phyloP scores from a whole-genome alignment of 1,284 basidiomycete species.

The Tylopilus sp. region DNA sequence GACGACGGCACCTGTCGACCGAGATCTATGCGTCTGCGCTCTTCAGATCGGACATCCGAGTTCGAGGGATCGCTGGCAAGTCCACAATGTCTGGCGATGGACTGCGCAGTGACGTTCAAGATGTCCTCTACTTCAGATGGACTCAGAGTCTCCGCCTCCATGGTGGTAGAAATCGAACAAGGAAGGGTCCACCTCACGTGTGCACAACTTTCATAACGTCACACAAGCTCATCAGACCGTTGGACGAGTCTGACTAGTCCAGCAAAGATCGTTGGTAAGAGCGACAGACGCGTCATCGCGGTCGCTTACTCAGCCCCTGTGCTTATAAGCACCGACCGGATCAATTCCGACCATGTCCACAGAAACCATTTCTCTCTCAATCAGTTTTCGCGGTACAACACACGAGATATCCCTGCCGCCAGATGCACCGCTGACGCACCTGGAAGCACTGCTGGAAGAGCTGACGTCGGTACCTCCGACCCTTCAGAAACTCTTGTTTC shows the following conservation, averaged over 20 bases:
- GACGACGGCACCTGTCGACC: slow-evolving; percentile 12
- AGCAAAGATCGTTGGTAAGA: too few species aligned
- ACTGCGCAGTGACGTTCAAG: slow-evolving; percentile 14
- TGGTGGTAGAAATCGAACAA: neutral
- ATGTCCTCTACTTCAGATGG: neutral
- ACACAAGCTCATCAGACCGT: too few species aligned
- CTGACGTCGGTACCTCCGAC: slow-evolving; percentile 61
- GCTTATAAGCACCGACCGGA: neutral
- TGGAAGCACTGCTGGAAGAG: slow-evolving; percentile 55
- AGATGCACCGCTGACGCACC: slow-evolving; percentile 45
- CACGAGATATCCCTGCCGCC: slow-evolving; percentile 47
- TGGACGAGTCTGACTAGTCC: too few species aligned
- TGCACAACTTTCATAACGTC: neutral
- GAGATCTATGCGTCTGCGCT: slow-evolving; percentile 10
- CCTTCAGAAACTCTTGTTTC: slow-evolving; percentile 70
- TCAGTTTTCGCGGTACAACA: slow-evolving; percentile 50
- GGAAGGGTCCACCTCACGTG: neutral
- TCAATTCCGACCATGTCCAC: slow-evolving; percentile 12
- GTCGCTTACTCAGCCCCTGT: slow-evolving; percentile 20
- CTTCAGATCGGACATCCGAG: slow-evolving; percentile 10
- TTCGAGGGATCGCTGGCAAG: slow-evolving; percentile 14
- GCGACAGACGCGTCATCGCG: neutral
- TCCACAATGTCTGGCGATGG: slow-evolving; percentile 26
- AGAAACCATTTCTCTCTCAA: slow-evolving; percentile 32
- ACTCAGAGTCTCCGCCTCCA: slow-evolving; percentile 1